phyloP scores from a whole-genome alignment of 2,329 filamentous ascomycete species.

The Lasiodiplodia hormozganensis region DNA sequence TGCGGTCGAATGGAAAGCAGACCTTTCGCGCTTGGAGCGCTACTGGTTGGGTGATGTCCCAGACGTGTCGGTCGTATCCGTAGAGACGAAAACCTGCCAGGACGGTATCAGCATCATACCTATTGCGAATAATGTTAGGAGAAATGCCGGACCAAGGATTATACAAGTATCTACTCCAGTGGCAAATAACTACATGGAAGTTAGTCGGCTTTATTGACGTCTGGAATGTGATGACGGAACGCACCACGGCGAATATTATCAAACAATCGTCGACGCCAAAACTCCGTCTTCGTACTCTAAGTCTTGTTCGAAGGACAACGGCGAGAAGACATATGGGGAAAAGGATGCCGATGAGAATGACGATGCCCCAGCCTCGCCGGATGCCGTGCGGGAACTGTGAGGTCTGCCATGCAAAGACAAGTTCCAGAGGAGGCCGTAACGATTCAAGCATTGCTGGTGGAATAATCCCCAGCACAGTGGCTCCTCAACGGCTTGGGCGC shows the following conservation, averaged over 20 bases:
- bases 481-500: neutral
- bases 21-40: slow-evolving; percentile 20
- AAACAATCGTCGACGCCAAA: slow-evolving; percentile 22
- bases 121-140: too few species aligned
- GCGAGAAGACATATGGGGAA: neutral
- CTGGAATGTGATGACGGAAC: neutral
- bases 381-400: slow-evolving; percentile 14
- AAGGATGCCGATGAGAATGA: slow-evolving; percentile 6
- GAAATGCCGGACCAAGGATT: neutral
- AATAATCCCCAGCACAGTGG: neutral
- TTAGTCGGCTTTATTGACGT: neutral
- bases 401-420: slow-evolving; percentile 20
- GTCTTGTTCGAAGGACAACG: neutral
- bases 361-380: neutral
- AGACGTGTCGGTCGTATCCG: slow-evolving; percentile 27
- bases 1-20: neutral
- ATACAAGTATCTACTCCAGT: slow-evolving; percentile 7
- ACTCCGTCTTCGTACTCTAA: neutral
- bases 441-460: slow-evolving; percentile 11
- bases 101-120: neutral
- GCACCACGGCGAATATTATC: slow-evolving; percentile 21
- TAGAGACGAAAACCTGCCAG: neutral
- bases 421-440: slow-evolving; percentile 13
- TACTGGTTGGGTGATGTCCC: slow-evolving; percentile 17
- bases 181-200: neutral